Percentiles rank a stretch among this genome's conserved stretches.
Evolutionary conservation across 305 asterid genomes (phyloP).

Genomic region (Coffea humblotiana): DNA sequence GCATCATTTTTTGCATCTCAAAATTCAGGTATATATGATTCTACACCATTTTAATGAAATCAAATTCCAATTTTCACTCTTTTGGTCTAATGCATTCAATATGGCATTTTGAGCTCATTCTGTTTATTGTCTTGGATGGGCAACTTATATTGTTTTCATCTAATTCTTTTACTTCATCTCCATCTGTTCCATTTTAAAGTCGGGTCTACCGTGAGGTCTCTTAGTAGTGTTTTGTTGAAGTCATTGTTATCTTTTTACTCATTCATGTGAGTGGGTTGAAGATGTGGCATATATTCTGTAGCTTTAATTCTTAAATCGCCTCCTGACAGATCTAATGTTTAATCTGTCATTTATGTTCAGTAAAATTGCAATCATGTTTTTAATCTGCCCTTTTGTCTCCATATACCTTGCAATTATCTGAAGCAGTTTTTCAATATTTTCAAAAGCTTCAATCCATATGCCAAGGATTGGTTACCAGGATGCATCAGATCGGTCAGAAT

Average conservation of each 20-base stretch:
- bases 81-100: not conserved
- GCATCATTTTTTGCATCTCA: conserved; percentile 79
- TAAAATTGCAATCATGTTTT: not conserved
- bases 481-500: conserved; percentile 77
- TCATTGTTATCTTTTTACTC: not conserved
- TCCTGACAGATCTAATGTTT: not conserved
- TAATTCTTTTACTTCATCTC: not conserved
- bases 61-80: not conserved
- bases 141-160: not conserved
- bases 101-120: not conserved
- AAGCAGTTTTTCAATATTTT: conserved; percentile 17
- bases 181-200: not conserved
- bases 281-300: not conserved
- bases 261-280: not conserved
- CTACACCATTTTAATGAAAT: not conserved
- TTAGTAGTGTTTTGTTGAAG: not conserved
- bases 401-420: conserved; percentile 1
- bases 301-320: not conserved
- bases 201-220: not conserved
- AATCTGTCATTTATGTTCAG: not conserved
- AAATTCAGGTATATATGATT: conserved; percentile 57
- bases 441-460: conserved; percentile 84
- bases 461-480: conserved; percentile 85
- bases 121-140: not conserved
- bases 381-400: not conserved